Conservation (phyloP, 768 basidiomycete genomes). For the Asterophora lycoperdoides region DNA sequence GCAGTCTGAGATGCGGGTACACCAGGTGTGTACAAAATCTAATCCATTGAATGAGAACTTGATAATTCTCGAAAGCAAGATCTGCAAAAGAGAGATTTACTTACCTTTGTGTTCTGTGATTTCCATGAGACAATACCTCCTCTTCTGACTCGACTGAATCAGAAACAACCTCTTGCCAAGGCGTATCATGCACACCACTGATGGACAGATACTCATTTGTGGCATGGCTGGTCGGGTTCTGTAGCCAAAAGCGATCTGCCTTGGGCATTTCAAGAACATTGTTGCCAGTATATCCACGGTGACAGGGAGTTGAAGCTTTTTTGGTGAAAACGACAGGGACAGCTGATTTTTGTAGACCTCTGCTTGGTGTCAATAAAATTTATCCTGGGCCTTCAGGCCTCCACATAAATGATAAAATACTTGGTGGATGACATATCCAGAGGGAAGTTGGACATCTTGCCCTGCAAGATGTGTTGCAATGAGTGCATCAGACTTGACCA, state of each 20-base stretch:
- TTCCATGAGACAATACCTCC: background rate
- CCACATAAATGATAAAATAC: constrained; percentile 18
- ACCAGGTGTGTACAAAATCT: no score
- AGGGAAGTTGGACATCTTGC: constrained; percentile 4
- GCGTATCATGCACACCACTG: background rate
- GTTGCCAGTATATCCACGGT: background rate
- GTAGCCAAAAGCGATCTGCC: constrained; percentile 12
- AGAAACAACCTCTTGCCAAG: no score
- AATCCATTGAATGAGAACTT: no score
- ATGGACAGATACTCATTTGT: constrained; percentile 16
- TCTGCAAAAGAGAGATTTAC: background rate
- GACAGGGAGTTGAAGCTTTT: constrained; percentile 6
- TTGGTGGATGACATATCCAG: constrained; percentile 11
- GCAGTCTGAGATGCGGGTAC: background rate
- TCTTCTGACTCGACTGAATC: background rate
- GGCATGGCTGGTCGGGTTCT: constrained; percentile 1
- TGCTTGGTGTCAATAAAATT: constrained; percentile 11
- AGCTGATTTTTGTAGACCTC: background rate
- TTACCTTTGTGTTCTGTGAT: background rate
- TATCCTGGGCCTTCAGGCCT: constrained; percentile 13
- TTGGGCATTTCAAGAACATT: constrained; percentile 2
- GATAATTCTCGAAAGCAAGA: no score
- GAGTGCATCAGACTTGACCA: constrained; percentile 6
- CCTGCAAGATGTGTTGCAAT: constrained; percentile 14
- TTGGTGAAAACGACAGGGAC: constrained; percentile 5